Evolutionary conservation across 1,139 yeast species (phyloP).

Genomic region (Diutina rugosa): DNA sequence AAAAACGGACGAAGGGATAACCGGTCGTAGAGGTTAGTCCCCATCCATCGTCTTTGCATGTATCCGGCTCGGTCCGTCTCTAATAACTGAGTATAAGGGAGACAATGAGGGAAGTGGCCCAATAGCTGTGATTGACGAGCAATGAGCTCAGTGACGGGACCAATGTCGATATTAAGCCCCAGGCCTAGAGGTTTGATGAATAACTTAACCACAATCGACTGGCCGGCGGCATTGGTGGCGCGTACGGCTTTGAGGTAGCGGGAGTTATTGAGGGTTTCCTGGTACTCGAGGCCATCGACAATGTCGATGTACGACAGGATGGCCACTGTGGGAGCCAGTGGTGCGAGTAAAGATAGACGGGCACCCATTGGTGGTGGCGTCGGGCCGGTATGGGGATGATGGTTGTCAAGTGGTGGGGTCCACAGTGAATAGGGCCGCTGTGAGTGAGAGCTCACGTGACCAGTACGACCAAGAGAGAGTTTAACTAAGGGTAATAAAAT

Average conservation of each 20-base stretch:
- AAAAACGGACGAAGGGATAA: slow-evolving; percentile 81
- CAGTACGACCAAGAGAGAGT: no score
- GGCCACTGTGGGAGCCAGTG: slow-evolving; percentile 87
- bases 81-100: slow-evolving; percentile 61
- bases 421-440: neutral
- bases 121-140: slow-evolving; percentile 25
- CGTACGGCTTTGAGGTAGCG: slow-evolving; percentile 79
- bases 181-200: slow-evolving; percentile 52
- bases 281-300: slow-evolving; percentile 59
- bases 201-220: slow-evolving; percentile 59
- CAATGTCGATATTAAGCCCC: slow-evolving; percentile 19
- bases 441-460: neutral
- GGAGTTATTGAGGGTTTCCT: slow-evolving; percentile 58
- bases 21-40: slow-evolving; percentile 74
- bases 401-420: neutral
- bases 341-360: slow-evolving; percentile 72
- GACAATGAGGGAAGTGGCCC: slow-evolving; percentile 36
- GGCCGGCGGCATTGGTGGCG: slow-evolving; percentile 54
- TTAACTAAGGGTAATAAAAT: no score
- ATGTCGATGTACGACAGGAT: slow-evolving; percentile 81
- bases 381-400: neutral
- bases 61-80: slow-evolving; percentile 93
- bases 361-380: slow-evolving; percentile 52
- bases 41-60: slow-evolving; percentile 67
- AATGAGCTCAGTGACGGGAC: slow-evolving; percentile 18